These are phyloP conservation scores for Eucalyptus cladocalyx DNA, from an alignment of 345 rosid species.

Conservation along the genomic window DNA sequence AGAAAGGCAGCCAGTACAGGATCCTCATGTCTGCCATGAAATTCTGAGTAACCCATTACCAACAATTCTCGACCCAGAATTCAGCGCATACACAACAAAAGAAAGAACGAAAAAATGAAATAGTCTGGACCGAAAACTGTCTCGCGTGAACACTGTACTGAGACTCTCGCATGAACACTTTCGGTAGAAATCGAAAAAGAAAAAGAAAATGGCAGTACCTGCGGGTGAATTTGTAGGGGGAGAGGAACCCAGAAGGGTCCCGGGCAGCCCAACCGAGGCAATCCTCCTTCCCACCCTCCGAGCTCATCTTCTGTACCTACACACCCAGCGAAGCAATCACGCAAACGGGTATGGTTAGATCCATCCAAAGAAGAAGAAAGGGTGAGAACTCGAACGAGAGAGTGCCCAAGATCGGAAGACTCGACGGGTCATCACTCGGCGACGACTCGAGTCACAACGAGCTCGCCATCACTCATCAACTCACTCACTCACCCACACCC, in stretches of 20 bases:
- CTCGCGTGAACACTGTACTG: neutral
- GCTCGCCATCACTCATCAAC: neutral
- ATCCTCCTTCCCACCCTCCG: conserved; percentile 1
- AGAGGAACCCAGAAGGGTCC: conserved; percentile 55
- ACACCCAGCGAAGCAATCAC: neutral
- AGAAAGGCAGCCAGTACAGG: neutral
- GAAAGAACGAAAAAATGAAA: neutral
- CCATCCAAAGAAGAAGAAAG: neutral
- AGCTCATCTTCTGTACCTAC: conserved; percentile 9
- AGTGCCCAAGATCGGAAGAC: neutral
- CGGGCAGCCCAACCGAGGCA: conserved; percentile 68
- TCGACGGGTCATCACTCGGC: neutral
- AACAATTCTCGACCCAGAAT: neutral
- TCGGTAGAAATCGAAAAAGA: neutral
- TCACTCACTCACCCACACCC: neutral
- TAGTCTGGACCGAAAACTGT: neutral
- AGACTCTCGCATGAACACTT: neutral
- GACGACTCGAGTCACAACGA: neutral
- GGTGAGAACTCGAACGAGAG: neutral
- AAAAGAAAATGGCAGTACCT: conserved; percentile 19
- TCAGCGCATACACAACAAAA: neutral
- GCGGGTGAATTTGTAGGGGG: conserved; percentile 56
- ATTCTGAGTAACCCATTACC: neutral
- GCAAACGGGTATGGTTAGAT: neutral
- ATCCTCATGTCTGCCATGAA: neutral